These are phyloP conservation scores for Bothriochloa decipiens DNA, from an alignment of 176 grass and related monocot species.

Conservation along the genomic window DNA sequence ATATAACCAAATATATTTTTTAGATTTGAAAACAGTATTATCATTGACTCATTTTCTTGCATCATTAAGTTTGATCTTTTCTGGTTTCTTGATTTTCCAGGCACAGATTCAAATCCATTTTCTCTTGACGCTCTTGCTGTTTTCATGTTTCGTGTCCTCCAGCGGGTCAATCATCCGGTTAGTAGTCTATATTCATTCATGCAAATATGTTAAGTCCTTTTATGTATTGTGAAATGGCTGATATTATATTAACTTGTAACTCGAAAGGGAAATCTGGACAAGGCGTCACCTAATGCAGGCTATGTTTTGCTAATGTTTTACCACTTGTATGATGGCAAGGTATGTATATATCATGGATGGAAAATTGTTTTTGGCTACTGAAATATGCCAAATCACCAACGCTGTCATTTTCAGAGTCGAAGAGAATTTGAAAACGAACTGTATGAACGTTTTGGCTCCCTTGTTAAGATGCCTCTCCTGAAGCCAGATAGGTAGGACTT, in stretches of 20 bases:
- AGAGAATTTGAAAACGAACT: slow-evolving; percentile 83
- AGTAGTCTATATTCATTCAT: slow-evolving; percentile 23
- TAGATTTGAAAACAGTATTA: not conserved
- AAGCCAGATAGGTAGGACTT: slow-evolving; percentile 77
- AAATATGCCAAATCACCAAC: slow-evolving; percentile 21
- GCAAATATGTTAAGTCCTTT: slow-evolving; percentile 21
- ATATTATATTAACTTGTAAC: slow-evolving; percentile 40
- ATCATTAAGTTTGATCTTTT: slow-evolving; percentile 15
- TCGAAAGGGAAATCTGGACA: slow-evolving; percentile 92
- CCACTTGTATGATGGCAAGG: slow-evolving; percentile 95
- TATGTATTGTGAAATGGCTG: slow-evolving; percentile 35
- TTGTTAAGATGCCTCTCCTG: slow-evolving; percentile 95
- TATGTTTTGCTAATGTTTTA: slow-evolving; percentile 99
- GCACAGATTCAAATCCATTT: slow-evolving; percentile 91
- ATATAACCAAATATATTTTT: slow-evolving; percentile 17
- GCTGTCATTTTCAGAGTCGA: slow-evolving; percentile 67
- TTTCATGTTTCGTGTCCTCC: slow-evolving; percentile 90
- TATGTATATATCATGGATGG: slow-evolving; percentile 46
- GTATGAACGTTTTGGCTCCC: slow-evolving; percentile 90
- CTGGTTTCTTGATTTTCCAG: slow-evolving; percentile 51
- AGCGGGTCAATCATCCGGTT: slow-evolving; percentile 93
- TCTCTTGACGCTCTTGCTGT: slow-evolving; percentile 93
- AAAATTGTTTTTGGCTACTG: slow-evolving; percentile 40
- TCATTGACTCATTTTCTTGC: not conserved
- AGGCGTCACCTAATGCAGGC: slow-evolving; percentile 75